Percentiles rank a stretch among this genome's conserved stretches.
Conservation (phyloP, 345 rosid genomes). For the Lenwebbia sp. region DNA sequence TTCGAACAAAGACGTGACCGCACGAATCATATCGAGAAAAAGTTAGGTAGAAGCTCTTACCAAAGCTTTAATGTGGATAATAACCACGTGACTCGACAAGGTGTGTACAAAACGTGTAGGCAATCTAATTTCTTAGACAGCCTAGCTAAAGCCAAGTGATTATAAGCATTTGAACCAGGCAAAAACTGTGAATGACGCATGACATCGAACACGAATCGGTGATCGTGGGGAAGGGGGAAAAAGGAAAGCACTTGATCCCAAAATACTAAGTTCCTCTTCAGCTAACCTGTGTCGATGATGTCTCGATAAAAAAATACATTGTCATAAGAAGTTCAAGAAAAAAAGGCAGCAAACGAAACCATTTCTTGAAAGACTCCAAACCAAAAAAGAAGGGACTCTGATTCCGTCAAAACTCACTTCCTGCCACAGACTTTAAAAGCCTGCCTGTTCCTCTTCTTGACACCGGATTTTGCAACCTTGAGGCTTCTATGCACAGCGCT, state of each 20-base stretch:
- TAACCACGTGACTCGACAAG: neutral
- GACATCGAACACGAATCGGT: neutral
- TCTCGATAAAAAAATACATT: neutral
- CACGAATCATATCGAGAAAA: neutral
- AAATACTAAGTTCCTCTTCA: neutral
- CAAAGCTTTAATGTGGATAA: too few species aligned
- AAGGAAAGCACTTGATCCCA: neutral
- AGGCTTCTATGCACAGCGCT: constrained; percentile 71
- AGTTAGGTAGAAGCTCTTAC: neutral
- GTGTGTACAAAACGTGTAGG: neutral
- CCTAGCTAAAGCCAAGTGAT: neutral
- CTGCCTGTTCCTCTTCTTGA: constrained; percentile 88
- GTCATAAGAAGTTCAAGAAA: neutral
- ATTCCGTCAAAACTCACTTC: constrained; percentile 10
- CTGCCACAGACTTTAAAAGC: constrained; percentile 17
- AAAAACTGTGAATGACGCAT: neutral
- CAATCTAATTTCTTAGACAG: neutral
- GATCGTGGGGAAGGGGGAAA: neutral
- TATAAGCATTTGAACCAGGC: neutral
- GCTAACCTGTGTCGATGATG: neutral
- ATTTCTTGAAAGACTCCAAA: neutral
- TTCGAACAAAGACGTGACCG: neutral
- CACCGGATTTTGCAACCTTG: constrained; percentile 81
- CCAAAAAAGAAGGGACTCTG: neutral
- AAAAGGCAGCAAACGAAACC: neutral